These are phyloP conservation scores for Eucalyptus sp. DNA, from an alignment of 345 rosid species.

Conservation along the genomic window DNA sequence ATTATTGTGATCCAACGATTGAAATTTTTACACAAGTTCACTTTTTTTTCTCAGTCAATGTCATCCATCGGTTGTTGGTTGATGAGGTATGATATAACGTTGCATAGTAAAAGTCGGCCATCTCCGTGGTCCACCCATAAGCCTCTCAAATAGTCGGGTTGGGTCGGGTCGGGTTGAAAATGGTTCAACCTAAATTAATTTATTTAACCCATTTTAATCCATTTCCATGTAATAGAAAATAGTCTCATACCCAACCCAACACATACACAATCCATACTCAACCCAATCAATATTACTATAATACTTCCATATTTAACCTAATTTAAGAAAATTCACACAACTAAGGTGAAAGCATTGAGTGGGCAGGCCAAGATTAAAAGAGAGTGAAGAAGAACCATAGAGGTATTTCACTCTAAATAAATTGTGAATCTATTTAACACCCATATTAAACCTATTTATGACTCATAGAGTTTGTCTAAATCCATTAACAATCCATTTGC, in stretches of 20 bases:
- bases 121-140: not conserved
- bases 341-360: not conserved
- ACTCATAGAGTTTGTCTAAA: not conserved
- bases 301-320: not conserved
- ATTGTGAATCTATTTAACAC: too few species aligned
- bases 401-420: too few species aligned
- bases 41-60: accelerated
- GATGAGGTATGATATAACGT: not conserved
- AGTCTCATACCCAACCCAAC: too few species aligned
- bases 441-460: too few species aligned
- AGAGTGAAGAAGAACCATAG: too few species aligned
- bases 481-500: too few species aligned
- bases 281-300: too few species aligned
- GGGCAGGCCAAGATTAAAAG: accelerated
- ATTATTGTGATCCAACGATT: not conserved
- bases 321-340: not conserved
- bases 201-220: too few species aligned
- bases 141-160: not conserved
- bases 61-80: not conserved
- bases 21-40: not conserved
- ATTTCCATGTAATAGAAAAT: too few species aligned
- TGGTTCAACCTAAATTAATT: too few species aligned
- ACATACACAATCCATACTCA: too few species aligned
- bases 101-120: not conserved
- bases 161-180: accelerated